These are phyloP conservation scores for Trichoderma harzianum DNA, from an alignment of 2,329 filamentous ascomycete species.

Conservation along the genomic window DNA sequence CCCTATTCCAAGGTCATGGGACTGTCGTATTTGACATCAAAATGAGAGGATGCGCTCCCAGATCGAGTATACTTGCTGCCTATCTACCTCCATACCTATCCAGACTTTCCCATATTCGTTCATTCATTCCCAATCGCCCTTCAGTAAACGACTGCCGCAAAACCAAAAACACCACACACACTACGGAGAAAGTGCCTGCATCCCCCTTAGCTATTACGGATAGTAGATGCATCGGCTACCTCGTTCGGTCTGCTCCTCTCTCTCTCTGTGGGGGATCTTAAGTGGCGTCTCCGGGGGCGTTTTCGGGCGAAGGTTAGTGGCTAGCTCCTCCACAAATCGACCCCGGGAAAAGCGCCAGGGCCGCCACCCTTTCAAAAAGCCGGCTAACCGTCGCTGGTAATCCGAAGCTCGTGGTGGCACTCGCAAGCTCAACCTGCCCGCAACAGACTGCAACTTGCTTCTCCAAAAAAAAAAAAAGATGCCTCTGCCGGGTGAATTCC, in stretches of 20 bases:
- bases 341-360: neutral
- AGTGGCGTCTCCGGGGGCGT: neutral
- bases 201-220: neutral
- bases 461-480: neutral
- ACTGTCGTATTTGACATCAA: neutral
- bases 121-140: neutral
- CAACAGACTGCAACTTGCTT: neutral
- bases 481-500: neutral
- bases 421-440: neutral
- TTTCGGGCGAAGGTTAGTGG: neutral
- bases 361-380: neutral
- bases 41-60: neutral
- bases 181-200: neutral
- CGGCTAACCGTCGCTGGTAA: conserved; percentile 18
- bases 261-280: neutral
- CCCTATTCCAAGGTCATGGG: conserved; percentile 11
- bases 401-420: conserved; percentile 14
- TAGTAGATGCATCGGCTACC: neutral
- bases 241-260: neutral
- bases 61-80: neutral
- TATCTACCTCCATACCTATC: neutral
- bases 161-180: neutral
- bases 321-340: neutral
- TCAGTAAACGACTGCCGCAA: neutral
- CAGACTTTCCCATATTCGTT: too few species aligned